Evolutionary conservation across 2,329 filamentous ascomycete genomes (phyloP).

Genomic region (Phialophora macrospora): DNA sequence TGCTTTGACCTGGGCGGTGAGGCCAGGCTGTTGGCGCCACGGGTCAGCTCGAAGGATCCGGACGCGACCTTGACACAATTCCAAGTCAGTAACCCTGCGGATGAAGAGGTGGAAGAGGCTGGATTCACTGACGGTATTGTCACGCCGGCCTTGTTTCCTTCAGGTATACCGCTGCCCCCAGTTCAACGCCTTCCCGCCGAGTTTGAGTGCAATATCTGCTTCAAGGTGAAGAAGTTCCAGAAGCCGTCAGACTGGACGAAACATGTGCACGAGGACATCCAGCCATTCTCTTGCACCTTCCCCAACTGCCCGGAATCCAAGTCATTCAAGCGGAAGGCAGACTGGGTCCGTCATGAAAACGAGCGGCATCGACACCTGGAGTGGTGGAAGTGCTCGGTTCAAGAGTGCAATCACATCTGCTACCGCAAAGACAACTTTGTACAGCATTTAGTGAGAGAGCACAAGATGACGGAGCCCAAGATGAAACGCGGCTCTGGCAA

Average conservation of each 20-base stretch:
- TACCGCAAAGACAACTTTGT: conserved; percentile 91
- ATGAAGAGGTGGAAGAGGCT: conserved; percentile 69
- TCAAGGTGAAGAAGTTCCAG: conserved; percentile 79
- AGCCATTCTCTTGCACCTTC: conserved; percentile 93
- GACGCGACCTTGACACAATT: conserved; percentile 63
- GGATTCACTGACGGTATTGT: conserved; percentile 70
- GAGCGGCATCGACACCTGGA: conserved; percentile 88
- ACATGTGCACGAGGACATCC: conserved; percentile 90
- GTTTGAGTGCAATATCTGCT: conserved; percentile 89
- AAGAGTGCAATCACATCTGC: conserved; percentile 80
- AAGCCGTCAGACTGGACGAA: conserved; percentile 98
- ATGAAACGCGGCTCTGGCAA: conserved; percentile 73
- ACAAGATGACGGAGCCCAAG: conserved; percentile 83
- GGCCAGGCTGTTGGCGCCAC: conserved; percentile 65
- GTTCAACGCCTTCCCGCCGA: conserved; percentile 77
- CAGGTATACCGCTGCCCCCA: conserved; percentile 80
- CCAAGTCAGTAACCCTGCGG: conserved; percentile 60
- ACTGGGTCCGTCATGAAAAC: conserved; percentile 94
- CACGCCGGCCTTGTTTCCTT: conserved; percentile 74
- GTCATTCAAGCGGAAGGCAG: conserved; percentile 92
- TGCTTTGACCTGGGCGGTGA: conserved; percentile 73
- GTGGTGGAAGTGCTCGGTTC: conserved; percentile 84
- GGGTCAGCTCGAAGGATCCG: conserved; percentile 56
- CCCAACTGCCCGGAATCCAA: conserved; percentile 80
- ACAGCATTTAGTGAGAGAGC: conserved; percentile 88